Conservation (phyloP, 2,329 filamentous ascomycete genomes). For the Ophiosphaerella korrae region DNA sequence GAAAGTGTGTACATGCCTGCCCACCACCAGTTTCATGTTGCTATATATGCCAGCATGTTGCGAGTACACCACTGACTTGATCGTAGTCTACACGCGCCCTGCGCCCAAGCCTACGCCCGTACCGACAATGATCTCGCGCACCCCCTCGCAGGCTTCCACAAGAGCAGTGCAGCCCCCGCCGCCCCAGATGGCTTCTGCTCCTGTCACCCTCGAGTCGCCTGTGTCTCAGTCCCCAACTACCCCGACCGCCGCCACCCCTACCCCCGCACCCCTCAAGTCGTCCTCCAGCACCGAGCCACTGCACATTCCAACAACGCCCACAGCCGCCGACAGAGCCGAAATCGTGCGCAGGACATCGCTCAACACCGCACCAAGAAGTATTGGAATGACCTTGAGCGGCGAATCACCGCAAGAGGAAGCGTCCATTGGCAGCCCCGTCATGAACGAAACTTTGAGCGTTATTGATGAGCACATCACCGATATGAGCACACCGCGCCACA, state of each 20-base stretch:
- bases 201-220: slow-evolving; percentile 24
- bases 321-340: slow-evolving; percentile 15
- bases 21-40: neutral
- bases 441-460: slow-evolving; percentile 93
- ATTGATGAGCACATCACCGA: slow-evolving; percentile 98
- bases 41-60: neutral
- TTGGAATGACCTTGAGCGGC: slow-evolving; percentile 43
- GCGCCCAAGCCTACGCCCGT: slow-evolving; percentile 54
- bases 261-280: slow-evolving; percentile 23
- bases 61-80: slow-evolving; percentile 17
- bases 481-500: slow-evolving; percentile 68
- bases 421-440: slow-evolving; percentile 71
- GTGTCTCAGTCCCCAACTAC: slow-evolving; percentile 21
- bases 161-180: slow-evolving; percentile 10
- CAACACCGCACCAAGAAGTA: slow-evolving; percentile 33
- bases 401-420: slow-evolving; percentile 47
- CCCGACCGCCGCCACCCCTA: slow-evolving; percentile 4
- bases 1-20: slow-evolving; percentile 64
- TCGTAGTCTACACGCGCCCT: slow-evolving; percentile 65
- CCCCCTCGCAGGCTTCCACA: slow-evolving; percentile 31
- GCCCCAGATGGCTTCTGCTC: slow-evolving; percentile 15
- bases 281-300: slow-evolving; percentile 35
- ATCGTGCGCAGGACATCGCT: slow-evolving; percentile 29
- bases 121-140: slow-evolving; percentile 38
- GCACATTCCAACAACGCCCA: slow-evolving; percentile 27